Evolutionary conservation across 331 rosid species (phyloP).

Genomic region (Prunus yedoensis): DNA sequence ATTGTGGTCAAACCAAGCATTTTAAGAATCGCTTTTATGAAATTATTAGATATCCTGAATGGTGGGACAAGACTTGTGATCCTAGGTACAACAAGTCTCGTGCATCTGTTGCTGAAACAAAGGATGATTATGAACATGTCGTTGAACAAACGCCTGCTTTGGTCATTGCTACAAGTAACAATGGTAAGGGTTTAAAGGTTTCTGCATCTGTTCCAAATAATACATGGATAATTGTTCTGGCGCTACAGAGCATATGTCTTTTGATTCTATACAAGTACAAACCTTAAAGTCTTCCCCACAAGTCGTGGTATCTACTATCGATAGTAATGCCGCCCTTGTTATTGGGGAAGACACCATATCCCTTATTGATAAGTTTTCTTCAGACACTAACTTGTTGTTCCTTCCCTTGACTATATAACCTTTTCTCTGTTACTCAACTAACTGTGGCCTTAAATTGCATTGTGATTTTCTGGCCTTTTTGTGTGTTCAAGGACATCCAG

Average conservation of each 20-base stretch:
- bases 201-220: not conserved
- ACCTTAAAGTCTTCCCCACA: not conserved
- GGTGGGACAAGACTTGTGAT: too few species aligned
- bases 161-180: too few species aligned
- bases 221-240: not conserved
- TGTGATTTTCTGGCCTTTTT: constrained; percentile 4
- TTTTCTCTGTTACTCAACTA: too few species aligned
- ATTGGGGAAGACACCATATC: not conserved
- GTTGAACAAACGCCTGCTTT: too few species aligned
- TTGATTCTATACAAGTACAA: constrained; percentile 4
- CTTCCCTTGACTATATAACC: not conserved
- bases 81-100: too few species aligned
- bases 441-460: too few species aligned
- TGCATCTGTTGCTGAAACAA: too few species aligned
- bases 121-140: too few species aligned
- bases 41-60: too few species aligned
- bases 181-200: too few species aligned
- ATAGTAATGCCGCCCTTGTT: not conserved
- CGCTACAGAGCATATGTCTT: not conserved
- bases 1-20: too few species aligned
- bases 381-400: not conserved
- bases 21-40: too few species aligned
- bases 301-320: not conserved
- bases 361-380: not conserved
- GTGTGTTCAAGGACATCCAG: constrained; percentile 18